Evolutionary conservation across 129 eudicot genomes (phyloP).

Genomic region (Lactuca saligna): DNA sequence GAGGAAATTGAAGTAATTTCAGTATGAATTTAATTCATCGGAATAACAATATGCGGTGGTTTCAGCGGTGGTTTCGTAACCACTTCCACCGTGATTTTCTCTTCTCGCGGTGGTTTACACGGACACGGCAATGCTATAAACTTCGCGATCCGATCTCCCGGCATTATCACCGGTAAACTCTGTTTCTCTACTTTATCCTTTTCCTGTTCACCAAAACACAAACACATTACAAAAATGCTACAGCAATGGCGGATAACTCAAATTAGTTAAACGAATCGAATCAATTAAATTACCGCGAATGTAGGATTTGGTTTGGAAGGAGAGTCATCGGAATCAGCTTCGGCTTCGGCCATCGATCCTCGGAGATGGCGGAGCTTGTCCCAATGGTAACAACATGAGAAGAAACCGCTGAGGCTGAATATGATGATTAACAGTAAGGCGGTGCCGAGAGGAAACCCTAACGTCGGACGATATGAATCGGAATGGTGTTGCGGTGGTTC

Average conservation of each 20-base stretch:
- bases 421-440: conserved; percentile 64
- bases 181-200: conserved; percentile 35
- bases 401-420: conserved; percentile 73
- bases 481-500: conserved; percentile 42
- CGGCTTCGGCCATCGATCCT: conserved; percentile 34
- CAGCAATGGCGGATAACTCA: not conserved
- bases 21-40: conserved; percentile 40
- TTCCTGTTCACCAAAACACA: conserved; percentile 32
- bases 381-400: conserved; percentile 87
- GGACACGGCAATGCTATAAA: conserved; percentile 96
- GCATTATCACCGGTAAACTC: conserved; percentile 82
- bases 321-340: conserved; percentile 22
- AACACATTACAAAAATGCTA: not conserved
- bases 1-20: not conserved
- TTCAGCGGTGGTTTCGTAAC: conserved; percentile 46
- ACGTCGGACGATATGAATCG: conserved; percentile 61
- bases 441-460: conserved; percentile 80
- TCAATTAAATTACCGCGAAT: conserved; percentile 32
- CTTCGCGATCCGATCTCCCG: conserved; percentile 75
- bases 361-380: conserved; percentile 57
- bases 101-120: conserved; percentile 51
- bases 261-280: not conserved
- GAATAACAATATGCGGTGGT: conserved; percentile 64
- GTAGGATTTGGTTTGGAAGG: conserved; percentile 43
- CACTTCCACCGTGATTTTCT: conserved; percentile 25